These are phyloP conservation scores for Phyllosticta capitalensis DNA, from an alignment of 2,329 filamentous ascomycete species.

Conservation along the genomic window DNA sequence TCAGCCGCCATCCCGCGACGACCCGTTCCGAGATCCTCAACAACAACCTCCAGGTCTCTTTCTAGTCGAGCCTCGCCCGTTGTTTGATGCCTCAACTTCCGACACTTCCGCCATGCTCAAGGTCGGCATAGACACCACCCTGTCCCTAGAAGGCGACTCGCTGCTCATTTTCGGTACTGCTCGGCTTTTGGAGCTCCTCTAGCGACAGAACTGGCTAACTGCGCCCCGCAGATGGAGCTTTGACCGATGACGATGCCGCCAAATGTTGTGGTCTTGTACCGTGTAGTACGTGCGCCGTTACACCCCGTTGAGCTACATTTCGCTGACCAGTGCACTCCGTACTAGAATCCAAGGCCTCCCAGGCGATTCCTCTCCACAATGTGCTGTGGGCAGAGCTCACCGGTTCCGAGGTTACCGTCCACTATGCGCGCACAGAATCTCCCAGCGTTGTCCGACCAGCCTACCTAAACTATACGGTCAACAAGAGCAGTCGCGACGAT, in stretches of 20 bases:
- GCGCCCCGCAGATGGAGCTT: constrained; percentile 38
- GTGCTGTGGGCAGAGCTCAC: constrained; percentile 69
- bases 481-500: constrained; percentile 41
- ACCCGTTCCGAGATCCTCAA: constrained; percentile 25
- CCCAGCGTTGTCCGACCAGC: constrained; percentile 50
- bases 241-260: constrained; percentile 38
- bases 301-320: neutral
- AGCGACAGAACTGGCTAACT: constrained; percentile 2
- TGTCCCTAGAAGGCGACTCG: constrained; percentile 52
- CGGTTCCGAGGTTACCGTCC: constrained; percentile 54
- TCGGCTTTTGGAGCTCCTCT: neutral
- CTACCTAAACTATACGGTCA: constrained; percentile 52
- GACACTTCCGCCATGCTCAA: constrained; percentile 33
- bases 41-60: constrained; percentile 9
- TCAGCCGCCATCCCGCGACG: constrained; percentile 15
- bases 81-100: constrained; percentile 6
- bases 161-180: constrained; percentile 48
- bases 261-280: constrained; percentile 49
- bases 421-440: constrained; percentile 54
- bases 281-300: constrained; percentile 33
- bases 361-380: constrained; percentile 67
- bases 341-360: constrained; percentile 39
- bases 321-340: constrained; percentile 11
- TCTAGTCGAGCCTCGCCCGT: neutral
- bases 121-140: constrained; percentile 48